Evolutionary conservation across 2,329 filamentous ascomycete species (phyloP).

Genomic region (Arthrobotrys pseudoclavata): DNA sequence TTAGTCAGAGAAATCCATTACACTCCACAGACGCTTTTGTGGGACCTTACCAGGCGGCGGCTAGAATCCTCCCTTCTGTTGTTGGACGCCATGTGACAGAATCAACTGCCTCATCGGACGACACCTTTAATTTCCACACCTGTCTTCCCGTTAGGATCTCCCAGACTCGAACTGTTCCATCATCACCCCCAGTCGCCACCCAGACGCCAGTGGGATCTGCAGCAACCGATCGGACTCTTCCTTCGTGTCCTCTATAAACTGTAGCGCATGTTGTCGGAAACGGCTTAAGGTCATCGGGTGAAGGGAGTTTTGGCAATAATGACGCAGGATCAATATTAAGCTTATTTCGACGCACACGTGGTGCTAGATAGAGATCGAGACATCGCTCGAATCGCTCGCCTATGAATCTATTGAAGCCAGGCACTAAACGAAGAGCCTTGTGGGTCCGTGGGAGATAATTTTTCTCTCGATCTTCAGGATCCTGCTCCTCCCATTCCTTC

Average conservation of each 20-base stretch:
- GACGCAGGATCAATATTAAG: conserved; percentile 97
- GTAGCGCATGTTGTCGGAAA: conserved; percentile 93
- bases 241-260: conserved; percentile 88
- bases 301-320: conserved; percentile 90
- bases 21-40: conserved; percentile 31
- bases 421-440: conserved; percentile 87
- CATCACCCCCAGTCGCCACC: conserved; percentile 92
- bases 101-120: conserved; percentile 82
- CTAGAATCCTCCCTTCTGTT: conserved; percentile 82
- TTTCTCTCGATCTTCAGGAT: conserved; percentile 90
- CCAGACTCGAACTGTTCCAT: conserved; percentile 93
- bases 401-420: conserved; percentile 88
- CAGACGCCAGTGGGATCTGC: conserved; percentile 88
- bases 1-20: conserved; percentile 44
- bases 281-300: conserved; percentile 90
- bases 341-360: conserved; percentile 89
- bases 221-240: conserved; percentile 84
- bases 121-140: conserved; percentile 83
- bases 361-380: conserved; percentile 93
- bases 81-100: conserved; percentile 90
- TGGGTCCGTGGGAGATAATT: conserved; percentile 88
- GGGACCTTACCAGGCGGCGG: conserved; percentile 75
- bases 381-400: conserved; percentile 97
- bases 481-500: conserved; percentile 84
- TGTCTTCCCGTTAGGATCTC: conserved; percentile 87